Percentiles rank a stretch among this genome's conserved stretches.
phyloP scores from a whole-genome alignment of 192 early-diverging fungal species.

The Thamnidium elegans region DNA sequence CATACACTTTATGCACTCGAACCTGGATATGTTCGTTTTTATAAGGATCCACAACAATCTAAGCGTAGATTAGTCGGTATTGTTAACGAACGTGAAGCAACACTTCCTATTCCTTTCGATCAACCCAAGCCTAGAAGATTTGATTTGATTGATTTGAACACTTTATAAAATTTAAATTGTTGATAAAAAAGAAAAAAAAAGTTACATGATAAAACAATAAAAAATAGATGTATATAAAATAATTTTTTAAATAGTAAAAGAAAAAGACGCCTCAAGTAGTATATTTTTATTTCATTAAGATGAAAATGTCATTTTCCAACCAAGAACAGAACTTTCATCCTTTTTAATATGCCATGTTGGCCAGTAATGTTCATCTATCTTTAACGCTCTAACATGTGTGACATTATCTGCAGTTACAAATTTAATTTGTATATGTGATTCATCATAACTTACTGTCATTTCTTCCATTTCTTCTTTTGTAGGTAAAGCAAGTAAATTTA shows the following conservation, averaged over 20 bases:
- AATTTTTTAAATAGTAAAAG: background rate
- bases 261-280: no score
- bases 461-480: constrained; percentile 19
- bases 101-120: constrained; percentile 56
- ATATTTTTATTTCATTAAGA: no score
- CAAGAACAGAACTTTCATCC: constrained; percentile 41
- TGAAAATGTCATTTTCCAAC: constrained; percentile 37
- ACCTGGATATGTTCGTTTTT: constrained; percentile 75
- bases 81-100: constrained; percentile 56
- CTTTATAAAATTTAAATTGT: constrained; percentile 22
- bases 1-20: constrained; percentile 72
- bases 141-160: constrained; percentile 56
- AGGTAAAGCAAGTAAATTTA: background rate
- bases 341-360: constrained; percentile 60
- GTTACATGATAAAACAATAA: constrained; percentile 1
- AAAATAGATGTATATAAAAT: background rate
- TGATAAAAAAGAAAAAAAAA: background rate
- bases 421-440: constrained; percentile 58
- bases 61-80: constrained; percentile 71
- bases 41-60: constrained; percentile 57
- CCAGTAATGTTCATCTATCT: constrained; percentile 75
- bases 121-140: constrained; percentile 69
- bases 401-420: constrained; percentile 50
- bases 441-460: constrained; percentile 46
- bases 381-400: constrained; percentile 64